Percentiles rank a stretch among this genome's conserved stretches.
Conservation (phyloP, 192 early-diverging fungal species). For the Coemansia sp. region DNA sequence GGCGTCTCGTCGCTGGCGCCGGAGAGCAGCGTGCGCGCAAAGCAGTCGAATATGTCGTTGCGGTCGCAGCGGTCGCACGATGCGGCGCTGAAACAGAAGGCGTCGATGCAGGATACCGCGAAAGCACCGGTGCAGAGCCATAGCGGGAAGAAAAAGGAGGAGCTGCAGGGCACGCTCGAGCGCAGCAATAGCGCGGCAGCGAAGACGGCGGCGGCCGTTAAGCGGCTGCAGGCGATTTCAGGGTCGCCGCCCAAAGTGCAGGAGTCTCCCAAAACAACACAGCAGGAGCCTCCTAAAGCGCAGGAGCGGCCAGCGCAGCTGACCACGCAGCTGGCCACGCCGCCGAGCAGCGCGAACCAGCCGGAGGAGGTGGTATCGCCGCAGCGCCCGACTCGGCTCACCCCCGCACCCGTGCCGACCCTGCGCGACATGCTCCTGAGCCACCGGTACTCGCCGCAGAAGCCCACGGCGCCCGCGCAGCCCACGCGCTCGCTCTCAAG, state of each 20-base stretch:
- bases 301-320: neutral
- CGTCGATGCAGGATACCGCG: neutral
- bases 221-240: conserved; percentile 30
- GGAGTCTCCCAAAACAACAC: too few species aligned
- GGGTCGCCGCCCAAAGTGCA: conserved; percentile 7
- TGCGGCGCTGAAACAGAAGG: neutral
- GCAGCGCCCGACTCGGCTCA: conserved; percentile 6
- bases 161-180: conserved; percentile 7
- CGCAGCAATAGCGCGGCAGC: conserved; percentile 51
- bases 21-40: too few species aligned
- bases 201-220: conserved; percentile 40
- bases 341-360: conserved; percentile 10
- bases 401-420: conserved; percentile 31
- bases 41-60: conserved; percentile 9
- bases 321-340: conserved; percentile 13
- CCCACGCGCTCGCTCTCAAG: conserved; percentile 8
- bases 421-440: conserved; percentile 45
- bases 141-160: too few species aligned
- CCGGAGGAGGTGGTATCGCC: neutral
- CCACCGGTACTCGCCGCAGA: conserved; percentile 21
- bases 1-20: neutral
- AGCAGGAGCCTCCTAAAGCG: too few species aligned
- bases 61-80: conserved; percentile 22
- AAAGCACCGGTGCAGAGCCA: too few species aligned
- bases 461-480: conserved; percentile 8